phyloP scores from a whole-genome alignment of 2,329 filamentous ascomycete species.

The Aspergillus ruber region DNA sequence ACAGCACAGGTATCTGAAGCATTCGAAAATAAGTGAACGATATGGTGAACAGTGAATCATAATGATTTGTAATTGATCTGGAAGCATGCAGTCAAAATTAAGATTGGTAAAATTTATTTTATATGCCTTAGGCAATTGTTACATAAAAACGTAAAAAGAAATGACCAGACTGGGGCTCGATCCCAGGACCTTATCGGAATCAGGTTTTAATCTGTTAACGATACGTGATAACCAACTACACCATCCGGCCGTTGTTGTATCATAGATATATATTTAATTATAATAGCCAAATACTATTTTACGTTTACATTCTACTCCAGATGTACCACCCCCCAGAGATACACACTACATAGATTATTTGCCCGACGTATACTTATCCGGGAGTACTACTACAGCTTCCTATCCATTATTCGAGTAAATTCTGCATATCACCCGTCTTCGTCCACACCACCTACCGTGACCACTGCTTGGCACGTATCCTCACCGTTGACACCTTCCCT shows the following conservation, averaged over 20 bases:
- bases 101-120: not conserved
- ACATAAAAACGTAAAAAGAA: not conserved
- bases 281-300: no score
- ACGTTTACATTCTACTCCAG: no score
- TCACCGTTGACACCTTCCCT: not conserved
- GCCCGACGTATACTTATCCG: no score
- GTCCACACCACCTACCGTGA: not conserved
- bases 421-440: not conserved
- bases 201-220: slow-evolving; percentile 19
- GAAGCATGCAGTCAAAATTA: not conserved
- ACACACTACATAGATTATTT: no score
- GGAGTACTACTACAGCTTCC: no score
- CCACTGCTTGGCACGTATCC: not conserved
- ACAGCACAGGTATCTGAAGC: no score
- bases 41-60: no score
- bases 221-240: slow-evolving; percentile 29
- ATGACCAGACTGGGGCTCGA: slow-evolving; percentile 2
- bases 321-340: no score
- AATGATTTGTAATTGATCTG: not conserved
- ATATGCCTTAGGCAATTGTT: no score
- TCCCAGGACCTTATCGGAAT: slow-evolving; percentile 1
- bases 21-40: no score
- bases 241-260: slow-evolving; percentile 13
- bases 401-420: not conserved
- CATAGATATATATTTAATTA: no score